Evolutionary conservation across 495 filamentous ascomycete species (phyloP), one percentile per base, ranked within the genome.

Genomic region (Aspergillus sparsus): DNA sequence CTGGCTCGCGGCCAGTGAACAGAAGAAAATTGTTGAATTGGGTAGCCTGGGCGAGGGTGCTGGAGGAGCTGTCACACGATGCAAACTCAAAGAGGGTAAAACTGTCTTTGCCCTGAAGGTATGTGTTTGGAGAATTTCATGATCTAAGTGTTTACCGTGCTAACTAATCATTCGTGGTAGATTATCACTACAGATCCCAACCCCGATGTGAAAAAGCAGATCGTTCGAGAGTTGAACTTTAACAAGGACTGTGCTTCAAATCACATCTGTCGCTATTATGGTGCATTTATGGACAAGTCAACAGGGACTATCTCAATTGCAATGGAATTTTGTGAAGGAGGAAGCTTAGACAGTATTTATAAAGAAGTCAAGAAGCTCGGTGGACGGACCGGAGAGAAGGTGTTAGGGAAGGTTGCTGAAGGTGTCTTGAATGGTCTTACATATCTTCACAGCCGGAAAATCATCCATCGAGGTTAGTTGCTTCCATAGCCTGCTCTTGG

Each of bases 261-360:
- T 59, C 90, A 98, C 70, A 98, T 98, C 66, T 98, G 95, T 74
- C 87, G 88, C 60, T 98, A 98, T 74, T 98, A 97, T 66, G 94
- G 94, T 61, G 92, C 94, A 58, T 98, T 97, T 66, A 89, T 92
- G 73, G 93, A 98, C 69, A 88, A 94, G 61, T 87, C 89, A 5
- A 91, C 90, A 0, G 91, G 93, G 36, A 98, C 94, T 15, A 98
- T 98, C 58, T 93, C 89, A 46, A 98, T 98, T 71, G 92, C 92
- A 31, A 98, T 98, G 94, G 94, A 98, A 70, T 97, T 96, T 69
- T 98, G 94, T 71, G 94, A 98, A 72, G 94, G 94, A 52, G 95
- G 94, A 34, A 94, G 90, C 53, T 83, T 98, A 35, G 91, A 98
- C 74, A 91, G 89, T 67, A 92, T 98, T 65, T 98, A 98, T 80